A percentile compares a stretch with the other conserved stretches of the same genome.
Conservation (phyloP, 257 asterid genomes). For the Solanum piurae region DNA sequence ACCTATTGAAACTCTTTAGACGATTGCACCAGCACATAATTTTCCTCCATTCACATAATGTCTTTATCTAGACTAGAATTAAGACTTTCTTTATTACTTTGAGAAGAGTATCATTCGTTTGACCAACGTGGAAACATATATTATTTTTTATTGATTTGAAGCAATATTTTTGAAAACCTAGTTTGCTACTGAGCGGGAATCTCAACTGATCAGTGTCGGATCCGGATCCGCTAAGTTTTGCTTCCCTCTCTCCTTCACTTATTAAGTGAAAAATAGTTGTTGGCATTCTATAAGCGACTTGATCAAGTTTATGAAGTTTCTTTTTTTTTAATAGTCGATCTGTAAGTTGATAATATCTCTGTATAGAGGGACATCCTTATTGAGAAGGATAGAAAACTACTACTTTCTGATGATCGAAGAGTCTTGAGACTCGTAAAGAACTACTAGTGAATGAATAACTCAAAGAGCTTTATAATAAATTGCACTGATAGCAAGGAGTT, state of each 20-base stretch:
- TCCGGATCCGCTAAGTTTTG: not conserved
- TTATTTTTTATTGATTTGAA: not conserved
- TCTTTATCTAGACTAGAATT: not conserved
- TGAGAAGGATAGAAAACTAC: not conserved
- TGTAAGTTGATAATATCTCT: not conserved
- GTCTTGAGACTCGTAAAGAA: not conserved
- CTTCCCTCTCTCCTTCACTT: not conserved
- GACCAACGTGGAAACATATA: not conserved
- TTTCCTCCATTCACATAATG: not conserved
- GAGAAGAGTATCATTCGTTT: not conserved
- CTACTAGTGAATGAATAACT: not conserved
- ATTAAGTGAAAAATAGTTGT: not conserved
- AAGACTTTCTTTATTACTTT: not conserved
- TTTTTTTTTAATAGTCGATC: not conserved
- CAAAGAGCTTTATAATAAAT: no score
- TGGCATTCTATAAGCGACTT: not conserved
- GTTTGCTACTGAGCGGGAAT: rapidly evolving
- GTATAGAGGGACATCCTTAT: not conserved
- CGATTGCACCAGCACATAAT: not conserved
- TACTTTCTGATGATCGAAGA: not conserved
- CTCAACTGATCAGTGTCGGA: rapidly evolving
- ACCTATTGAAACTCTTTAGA: not conserved
- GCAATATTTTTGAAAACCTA: not conserved
- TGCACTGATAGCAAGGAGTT: no score
- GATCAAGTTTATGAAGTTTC: not conserved